These are phyloP conservation scores for Solioccasus polychromus DNA, from an alignment of 768 basidiomycete species.

Conservation along the genomic window DNA sequence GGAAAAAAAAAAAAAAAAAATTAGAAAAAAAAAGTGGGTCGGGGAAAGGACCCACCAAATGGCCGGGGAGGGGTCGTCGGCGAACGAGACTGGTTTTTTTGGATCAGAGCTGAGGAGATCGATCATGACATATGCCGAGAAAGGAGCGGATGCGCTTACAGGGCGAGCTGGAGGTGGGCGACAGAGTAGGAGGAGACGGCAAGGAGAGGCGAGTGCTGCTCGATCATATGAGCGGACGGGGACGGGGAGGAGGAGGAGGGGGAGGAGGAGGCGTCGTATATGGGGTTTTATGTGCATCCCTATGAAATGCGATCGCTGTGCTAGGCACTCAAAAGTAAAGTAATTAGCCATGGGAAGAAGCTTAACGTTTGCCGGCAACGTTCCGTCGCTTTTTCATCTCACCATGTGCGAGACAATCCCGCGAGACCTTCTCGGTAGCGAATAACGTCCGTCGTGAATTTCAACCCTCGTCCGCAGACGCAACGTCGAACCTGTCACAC, in stretches of 20 bases:
- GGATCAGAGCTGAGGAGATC: slow-evolving; percentile 34
- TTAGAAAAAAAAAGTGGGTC: slow-evolving; percentile 13
- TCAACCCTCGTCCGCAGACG: not conserved
- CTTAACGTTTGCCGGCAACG: slow-evolving; percentile 34
- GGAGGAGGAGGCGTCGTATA: slow-evolving; percentile 1
- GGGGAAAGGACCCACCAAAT: slow-evolving; percentile 40
- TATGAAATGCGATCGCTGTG: slow-evolving; percentile 35
- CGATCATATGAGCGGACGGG: slow-evolving; percentile 48
- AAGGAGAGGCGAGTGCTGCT: slow-evolving; percentile 40
- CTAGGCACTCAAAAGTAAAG: slow-evolving; percentile 31
- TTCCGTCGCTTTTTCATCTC: slow-evolving; percentile 27
- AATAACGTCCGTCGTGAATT: slow-evolving; percentile 25
- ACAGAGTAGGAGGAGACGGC: slow-evolving; percentile 59
- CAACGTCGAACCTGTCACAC: slow-evolving; percentile 22
- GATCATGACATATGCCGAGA: slow-evolving; percentile 28
- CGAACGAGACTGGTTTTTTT: slow-evolving; percentile 40
- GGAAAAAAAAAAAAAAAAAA: slow-evolving; percentile 16
- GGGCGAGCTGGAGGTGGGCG: slow-evolving; percentile 58
- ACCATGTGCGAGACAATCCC: slow-evolving; percentile 27
- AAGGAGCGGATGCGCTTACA: slow-evolving; percentile 42
- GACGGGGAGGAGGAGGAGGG: slow-evolving; percentile 3
- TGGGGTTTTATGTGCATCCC: slow-evolving; percentile 5
- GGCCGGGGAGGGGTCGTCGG: slow-evolving; percentile 44
- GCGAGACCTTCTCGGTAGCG: slow-evolving; percentile 37
- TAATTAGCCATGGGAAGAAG: slow-evolving; percentile 36